Conservation (phyloP, 768 basidiomycete genomes). For the Lactarius quietus region DNA sequence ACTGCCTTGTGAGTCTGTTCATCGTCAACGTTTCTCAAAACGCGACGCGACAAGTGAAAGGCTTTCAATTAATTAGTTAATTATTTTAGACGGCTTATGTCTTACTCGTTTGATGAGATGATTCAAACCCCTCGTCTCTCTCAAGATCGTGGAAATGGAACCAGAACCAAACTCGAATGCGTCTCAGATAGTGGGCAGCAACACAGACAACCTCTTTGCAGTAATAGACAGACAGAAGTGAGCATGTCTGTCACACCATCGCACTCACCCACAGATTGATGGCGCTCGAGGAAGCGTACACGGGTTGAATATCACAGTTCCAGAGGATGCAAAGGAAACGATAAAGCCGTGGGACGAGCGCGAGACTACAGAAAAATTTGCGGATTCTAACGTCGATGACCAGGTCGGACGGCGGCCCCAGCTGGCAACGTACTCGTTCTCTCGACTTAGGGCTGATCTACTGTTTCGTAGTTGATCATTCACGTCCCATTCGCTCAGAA, state of each 20-base stretch:
- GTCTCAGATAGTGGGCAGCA: slow-evolving; percentile 44
- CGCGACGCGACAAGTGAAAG: background rate
- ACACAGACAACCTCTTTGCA: slow-evolving; percentile 52
- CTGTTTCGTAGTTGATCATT: slow-evolving; percentile 59
- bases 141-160: slow-evolving; percentile 7
- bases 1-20: slow-evolving; percentile 30
- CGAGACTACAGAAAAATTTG: slow-evolving; percentile 60
- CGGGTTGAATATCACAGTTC: slow-evolving; percentile 75
- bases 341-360: slow-evolving; percentile 83
- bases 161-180: slow-evolving; percentile 39
- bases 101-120: background rate
- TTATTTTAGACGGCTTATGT: background rate
- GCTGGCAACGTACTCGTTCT: background rate
- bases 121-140: background rate
- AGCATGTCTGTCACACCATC: slow-evolving; percentile 13
- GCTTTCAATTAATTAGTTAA: slow-evolving; percentile 8
- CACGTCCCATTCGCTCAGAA: slow-evolving; percentile 79
- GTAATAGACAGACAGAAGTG: slow-evolving; percentile 64
- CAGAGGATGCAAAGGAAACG: slow-evolving; percentile 70
- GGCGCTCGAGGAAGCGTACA: slow-evolving; percentile 52
- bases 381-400: slow-evolving; percentile 81
- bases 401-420: slow-evolving; percentile 52
- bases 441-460: background rate
- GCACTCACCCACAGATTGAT: slow-evolving; percentile 12
- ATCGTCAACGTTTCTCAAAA: slow-evolving; percentile 19